phyloP scores from a whole-genome alignment of 768 basidiomycete genomes.

The Tulasnella sp. region DNA sequence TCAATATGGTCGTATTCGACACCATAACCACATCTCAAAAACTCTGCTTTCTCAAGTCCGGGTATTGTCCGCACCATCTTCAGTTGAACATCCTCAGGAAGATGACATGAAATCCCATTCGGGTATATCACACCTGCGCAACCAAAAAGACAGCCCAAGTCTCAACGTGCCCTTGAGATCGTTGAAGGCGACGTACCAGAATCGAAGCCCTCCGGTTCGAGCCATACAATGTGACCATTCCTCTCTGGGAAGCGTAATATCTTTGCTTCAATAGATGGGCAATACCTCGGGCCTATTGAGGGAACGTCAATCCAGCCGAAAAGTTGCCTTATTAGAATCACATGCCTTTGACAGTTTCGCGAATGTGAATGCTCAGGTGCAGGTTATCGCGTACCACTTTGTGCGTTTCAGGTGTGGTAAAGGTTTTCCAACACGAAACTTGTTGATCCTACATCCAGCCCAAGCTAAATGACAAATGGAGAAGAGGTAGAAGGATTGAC shows the following conservation, averaged over 20 bases:
- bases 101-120: conserved; percentile 76
- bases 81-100: conserved; percentile 78
- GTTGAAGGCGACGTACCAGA: conserved; percentile 40
- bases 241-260: conserved; percentile 67
- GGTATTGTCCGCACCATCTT: conserved; percentile 72
- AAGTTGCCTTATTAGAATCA: background rate
- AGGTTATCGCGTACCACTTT: conserved; percentile 61
- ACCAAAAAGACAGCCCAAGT: background rate
- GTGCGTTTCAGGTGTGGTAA: conserved; percentile 63
- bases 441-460: conserved; percentile 48
- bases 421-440: conserved; percentile 57
- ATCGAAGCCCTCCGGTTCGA: conserved; percentile 87
- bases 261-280: conserved; percentile 82
- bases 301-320: background rate
- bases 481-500: no score
- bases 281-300: conserved; percentile 68
- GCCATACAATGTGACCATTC: conserved; percentile 61
- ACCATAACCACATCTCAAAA: conserved; percentile 79
- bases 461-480: background rate
- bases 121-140: conserved; percentile 70
- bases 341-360: conserved; percentile 74
- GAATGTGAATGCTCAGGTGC: conserved; percentile 70
- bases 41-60: conserved; percentile 72
- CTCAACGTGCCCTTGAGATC: background rate
- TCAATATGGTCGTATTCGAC: conserved; percentile 90